Conservation (phyloP, 2,329 filamentous ascomycete genomes). For the Aspergillus oerlinghausenensis region DNA sequence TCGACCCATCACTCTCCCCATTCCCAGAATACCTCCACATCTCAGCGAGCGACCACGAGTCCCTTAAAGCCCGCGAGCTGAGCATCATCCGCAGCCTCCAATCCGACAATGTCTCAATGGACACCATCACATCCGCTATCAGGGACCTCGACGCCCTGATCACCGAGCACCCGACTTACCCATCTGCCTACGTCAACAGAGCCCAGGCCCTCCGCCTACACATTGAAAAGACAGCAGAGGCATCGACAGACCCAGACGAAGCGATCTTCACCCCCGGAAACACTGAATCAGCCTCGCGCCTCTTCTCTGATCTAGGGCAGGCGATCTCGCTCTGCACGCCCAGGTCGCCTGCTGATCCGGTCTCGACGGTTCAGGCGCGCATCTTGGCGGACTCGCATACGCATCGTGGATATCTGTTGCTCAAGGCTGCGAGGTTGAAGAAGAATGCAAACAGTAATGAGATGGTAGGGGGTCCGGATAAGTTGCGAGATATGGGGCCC, state of each 20-base stretch:
- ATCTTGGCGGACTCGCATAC: constrained; percentile 53
- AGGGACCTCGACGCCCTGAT: constrained; percentile 42
- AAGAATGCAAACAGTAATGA: constrained; percentile 6
- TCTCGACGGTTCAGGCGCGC: constrained; percentile 46
- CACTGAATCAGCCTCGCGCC: constrained; percentile 14
- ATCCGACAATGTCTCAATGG: constrained; percentile 13
- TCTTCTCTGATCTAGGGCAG: constrained; percentile 35
- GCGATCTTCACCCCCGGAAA: constrained; percentile 23
- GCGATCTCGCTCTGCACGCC: constrained; percentile 47
- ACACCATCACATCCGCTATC: constrained; percentile 30
- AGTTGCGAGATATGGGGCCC: constrained; percentile 28
- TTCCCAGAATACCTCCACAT: constrained; percentile 37
- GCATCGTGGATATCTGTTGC: constrained; percentile 47
- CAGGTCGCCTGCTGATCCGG: constrained; percentile 31
- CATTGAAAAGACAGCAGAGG: constrained; percentile 16
- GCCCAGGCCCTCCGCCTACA: constrained; percentile 47
- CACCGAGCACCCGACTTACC: constrained; percentile 43
- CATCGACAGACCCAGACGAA: constrained; percentile 6
- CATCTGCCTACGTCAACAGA: constrained; percentile 53
- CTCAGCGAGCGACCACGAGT: constrained; percentile 29
- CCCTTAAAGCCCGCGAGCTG: constrained; percentile 37
- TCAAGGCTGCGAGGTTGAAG: constrained; percentile 32
- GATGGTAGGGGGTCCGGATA: constrained; percentile 20
- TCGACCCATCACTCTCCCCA: constrained; percentile 36
- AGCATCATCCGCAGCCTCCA: constrained; percentile 38